Evolutionary conservation across 2,329 filamentous ascomycete species (phyloP), one percentile per base, ranked within the genome.

Genomic region (Chalaropsis thielavioides): DNA sequence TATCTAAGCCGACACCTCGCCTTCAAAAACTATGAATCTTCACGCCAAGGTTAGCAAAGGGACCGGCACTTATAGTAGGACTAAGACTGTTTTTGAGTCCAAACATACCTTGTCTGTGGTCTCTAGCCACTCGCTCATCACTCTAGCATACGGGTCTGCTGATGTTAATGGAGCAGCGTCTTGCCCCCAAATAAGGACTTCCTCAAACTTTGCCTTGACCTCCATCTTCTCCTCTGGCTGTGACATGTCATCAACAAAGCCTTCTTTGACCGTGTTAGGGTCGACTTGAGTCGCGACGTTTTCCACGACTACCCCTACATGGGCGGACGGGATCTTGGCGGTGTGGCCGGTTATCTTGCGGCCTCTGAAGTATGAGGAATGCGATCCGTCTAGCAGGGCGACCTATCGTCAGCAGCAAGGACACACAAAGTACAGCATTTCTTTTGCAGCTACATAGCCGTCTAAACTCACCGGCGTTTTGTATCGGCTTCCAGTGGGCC

Each of bases 101-200:
- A n/a, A 46, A 19, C 68, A 62, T 35, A 90, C 87, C 73, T 81
- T 80, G 69, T 86, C 83, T 11, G 90, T 83, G 72, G 92, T 83
- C 11, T 79, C 78, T 66, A 95, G 78, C 90, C 91, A 96, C 74
- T 96, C 91, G 69, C 86, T 81, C 54, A 95, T 76, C 0, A 87
- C 84, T 72, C 87, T 86, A 3, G 89, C 78, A 72, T 90, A 94
- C 0, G 81, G 78, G 74, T 96, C 90, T 5, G 76, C 78, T 67
- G 87, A 84, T 5, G 58, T 43, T 3, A 49, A 10, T 2, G 84
- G 84, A 61, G 83, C 70, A 0, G 76, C 74, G 69, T 94, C 91
- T 73, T 96, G 91, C 0, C 83, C 86, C 92, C 92, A 97, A n/a
- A 96, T 80, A 2, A 90, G 76, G 62, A 96, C 73, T 64, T 88